Evolutionary conservation across 2,329 filamentous ascomycete species (phyloP).

Genomic region (Colletotrichum australisinense): DNA sequence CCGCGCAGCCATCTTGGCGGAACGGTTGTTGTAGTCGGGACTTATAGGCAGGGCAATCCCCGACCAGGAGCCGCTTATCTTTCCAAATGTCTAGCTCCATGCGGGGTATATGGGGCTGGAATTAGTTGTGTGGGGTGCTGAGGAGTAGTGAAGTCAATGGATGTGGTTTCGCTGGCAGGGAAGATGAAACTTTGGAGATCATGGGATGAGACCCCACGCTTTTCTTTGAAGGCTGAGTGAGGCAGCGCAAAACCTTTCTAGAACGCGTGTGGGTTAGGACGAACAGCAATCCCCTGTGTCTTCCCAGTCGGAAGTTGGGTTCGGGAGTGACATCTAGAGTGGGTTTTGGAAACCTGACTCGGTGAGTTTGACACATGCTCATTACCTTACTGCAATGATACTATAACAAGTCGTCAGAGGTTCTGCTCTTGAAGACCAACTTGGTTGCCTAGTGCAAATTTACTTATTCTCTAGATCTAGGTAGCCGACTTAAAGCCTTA

Average conservation of each 20-base stretch:
- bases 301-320: neutral
- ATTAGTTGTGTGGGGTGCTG: neutral
- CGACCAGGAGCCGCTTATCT: neutral
- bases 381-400: neutral
- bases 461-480: too few species aligned
- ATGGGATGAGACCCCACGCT: neutral
- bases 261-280: neutral
- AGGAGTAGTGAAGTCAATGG: neutral
- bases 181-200: neutral
- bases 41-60: neutral
- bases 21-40: neutral
- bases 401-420: neutral
- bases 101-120: neutral
- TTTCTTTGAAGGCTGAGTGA: neutral
- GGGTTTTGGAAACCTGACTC: neutral
- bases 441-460: too few species aligned
- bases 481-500: too few species aligned
- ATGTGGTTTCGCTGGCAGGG: neutral
- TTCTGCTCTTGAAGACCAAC: neutral
- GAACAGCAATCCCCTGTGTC: neutral
- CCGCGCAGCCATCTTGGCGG: neutral
- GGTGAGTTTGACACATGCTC: neutral
- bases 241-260: neutral
- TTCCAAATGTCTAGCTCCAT: neutral
- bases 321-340: neutral